Conservation (phyloP, 345 rosid species). For the Moringa oleifera region DNA sequence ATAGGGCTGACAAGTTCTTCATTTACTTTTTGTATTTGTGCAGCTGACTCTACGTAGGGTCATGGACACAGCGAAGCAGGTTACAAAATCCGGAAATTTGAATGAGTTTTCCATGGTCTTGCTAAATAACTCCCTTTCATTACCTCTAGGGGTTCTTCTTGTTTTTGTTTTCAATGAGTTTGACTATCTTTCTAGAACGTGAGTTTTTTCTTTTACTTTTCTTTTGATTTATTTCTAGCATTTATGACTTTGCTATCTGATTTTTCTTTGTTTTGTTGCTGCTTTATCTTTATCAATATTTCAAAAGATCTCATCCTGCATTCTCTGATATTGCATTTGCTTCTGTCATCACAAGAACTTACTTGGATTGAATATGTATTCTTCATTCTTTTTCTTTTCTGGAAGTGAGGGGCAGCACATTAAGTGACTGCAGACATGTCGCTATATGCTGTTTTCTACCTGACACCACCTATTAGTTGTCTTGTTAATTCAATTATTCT, state of each 20-base stretch:
- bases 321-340: not conserved
- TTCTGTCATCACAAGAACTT: not conserved
- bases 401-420: no score
- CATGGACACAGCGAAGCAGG: conserved; percentile 97
- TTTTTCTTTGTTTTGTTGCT: not conserved
- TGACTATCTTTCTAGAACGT: conserved; percentile 76
- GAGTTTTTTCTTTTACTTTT: conserved; percentile 25
- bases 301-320: not conserved
- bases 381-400: no score
- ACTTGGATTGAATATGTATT: not conserved
- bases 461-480: no score
- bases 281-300: not conserved
- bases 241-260: not conserved
- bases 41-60: conserved; percentile 88
- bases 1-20: conserved; percentile 9
- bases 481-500: no score
- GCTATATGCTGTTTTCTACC: no score
- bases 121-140: conserved; percentile 86
- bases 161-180: conserved; percentile 73
- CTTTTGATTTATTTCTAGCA: conserved; percentile 5
- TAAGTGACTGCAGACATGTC: no score
- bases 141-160: conserved; percentile 83
- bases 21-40: conserved; percentile 24
- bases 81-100: conserved; percentile 81
- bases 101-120: conserved; percentile 97